Evolutionary conservation across 208 protist species (phyloP), one percentile per base, ranked within the genome.

Genomic region (Leishmania mexicana): DNA sequence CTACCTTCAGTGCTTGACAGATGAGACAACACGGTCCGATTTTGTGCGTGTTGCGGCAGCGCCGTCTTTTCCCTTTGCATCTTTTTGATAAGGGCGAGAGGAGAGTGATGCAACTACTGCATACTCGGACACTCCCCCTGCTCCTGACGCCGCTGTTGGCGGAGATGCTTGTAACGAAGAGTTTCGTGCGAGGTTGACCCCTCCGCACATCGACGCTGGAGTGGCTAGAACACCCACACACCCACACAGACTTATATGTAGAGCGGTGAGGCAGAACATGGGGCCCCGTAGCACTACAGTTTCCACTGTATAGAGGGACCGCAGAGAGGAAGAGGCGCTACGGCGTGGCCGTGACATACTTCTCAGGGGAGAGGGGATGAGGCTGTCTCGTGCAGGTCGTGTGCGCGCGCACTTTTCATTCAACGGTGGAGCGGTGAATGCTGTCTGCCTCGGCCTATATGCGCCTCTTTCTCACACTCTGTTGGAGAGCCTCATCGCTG

Each of bases 1-100:
- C 54, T 95, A 89, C 76, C 84, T 97, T 35, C 87, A 93, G 79
- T 96, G 93, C 83, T 85, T 97, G 42, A 95, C 87, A 3, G 88
- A 94, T 42, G 88, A 81, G 24, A 81, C 76, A 0, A 86, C 75
- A 1, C 90, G 92, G 13, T 78, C 80, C 0, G 91, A 95, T 74
- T 96, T 97, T 86, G 72, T 97, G 13, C 85, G 75, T 19, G 80
- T 90, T 17, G 92, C 92, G 1, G 82, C 93, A n/a, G 83, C 87
- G 51, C 89, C 92, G 5, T 79, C 80, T 24, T 96, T 95, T 70
- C 54, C 83, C 8, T 85, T 88, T 57, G 84, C 82, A 28, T 71
- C 76, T 21, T 35, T 58, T 35, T 78, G 75, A 78, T 21, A 31
- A 47, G 53, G 35, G 57, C 19, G 19, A 67, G 11, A 13, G 57